These are phyloP conservation scores for Botrytis squamosa DNA, from an alignment of 2,329 filamentous ascomycete species.

Conservation along the genomic window DNA sequence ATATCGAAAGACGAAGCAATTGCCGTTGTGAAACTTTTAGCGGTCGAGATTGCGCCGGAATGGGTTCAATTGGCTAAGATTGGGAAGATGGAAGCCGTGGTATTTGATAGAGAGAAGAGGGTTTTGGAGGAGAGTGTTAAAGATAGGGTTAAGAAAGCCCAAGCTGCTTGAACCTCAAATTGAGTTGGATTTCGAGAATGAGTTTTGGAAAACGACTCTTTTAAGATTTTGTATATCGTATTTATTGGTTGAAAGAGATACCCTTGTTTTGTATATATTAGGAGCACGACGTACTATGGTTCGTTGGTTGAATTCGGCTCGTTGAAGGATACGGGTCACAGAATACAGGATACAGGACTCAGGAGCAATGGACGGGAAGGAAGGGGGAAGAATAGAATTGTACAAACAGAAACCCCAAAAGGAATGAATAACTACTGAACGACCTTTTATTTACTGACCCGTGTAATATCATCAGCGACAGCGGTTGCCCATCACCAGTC, in stretches of 20 bases:
- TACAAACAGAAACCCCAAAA: not conserved
- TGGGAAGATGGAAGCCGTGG: conserved; percentile 46
- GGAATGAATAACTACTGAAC: not conserved
- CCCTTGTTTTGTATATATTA: conserved; percentile 11
- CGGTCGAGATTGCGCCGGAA: conserved; percentile 47
- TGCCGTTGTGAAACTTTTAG: conserved; percentile 48
- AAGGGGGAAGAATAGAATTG: not conserved
- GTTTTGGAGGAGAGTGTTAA: conserved; percentile 32
- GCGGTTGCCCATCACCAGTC: too few species aligned
- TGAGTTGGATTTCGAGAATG: not conserved
- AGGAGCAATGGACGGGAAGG: not conserved
- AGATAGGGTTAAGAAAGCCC: conserved; percentile 30
- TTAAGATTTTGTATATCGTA: not conserved
- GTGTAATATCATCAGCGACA: not conserved
- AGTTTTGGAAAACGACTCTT: not conserved
- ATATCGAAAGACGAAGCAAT: conserved; percentile 50
- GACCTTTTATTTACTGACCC: not conserved
- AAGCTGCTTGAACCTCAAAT: not conserved
- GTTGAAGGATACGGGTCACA: not conserved
- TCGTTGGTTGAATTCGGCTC: not conserved
- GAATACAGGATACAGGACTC: not conserved
- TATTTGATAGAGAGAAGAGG: conserved; percentile 43
- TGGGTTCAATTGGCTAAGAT: conserved; percentile 51
- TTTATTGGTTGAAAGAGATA: conserved; percentile 11
- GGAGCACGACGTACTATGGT: not conserved